Evolutionary conservation across 2,329 filamentous ascomycete species (phyloP), one percentile per base, ranked within the genome.

Genomic region (Colletotrichum neosansevieriae): DNA sequence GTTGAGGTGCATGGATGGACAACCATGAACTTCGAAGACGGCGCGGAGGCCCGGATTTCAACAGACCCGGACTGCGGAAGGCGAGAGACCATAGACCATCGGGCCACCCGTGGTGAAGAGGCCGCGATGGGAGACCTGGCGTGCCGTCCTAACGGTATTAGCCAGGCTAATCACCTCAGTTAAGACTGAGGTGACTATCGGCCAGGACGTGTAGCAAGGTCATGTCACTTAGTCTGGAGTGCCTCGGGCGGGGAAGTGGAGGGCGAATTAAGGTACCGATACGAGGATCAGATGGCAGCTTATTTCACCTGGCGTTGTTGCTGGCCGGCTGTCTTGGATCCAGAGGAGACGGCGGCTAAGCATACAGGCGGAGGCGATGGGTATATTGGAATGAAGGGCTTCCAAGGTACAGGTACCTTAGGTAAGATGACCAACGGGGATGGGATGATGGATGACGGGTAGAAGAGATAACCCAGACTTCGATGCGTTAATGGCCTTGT

Each of bases 41-140:
- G 54, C 60, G 47, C 60, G 53, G 65, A 58, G 53, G 65, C 60
- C 65, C 65, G 65, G 19, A 42, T 64, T 49, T 40, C 3, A 21
- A n/a, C 38, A 56, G 56, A 50, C 54, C 63, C 40, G 45, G 63
- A 17, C 34, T 40, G 32, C 50, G 50, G 29, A 19, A 51, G 65
- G 61, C 49, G 19, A 50, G 4, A 60, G 62, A 61, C 6, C 47
- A 19, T 34, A n/a, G 56, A 13, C 56, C 50, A 10, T 24, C n/a
- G 24, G 67, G 29, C 67, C 67, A 69, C 15, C 42, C 63, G 67
- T 36, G 63, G 51, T 24, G 44, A 38, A 50, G 38, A 24, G 54
- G 66, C 61, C 61, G 34, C 29, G 54, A 56, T 40, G 49, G 36
- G 32, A 38, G 53, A 49, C 60, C 60, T 54, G 60, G 60, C 64